Conservation (phyloP, 768 basidiomycete genomes). For the Hemileccinum impolitum region DNA sequence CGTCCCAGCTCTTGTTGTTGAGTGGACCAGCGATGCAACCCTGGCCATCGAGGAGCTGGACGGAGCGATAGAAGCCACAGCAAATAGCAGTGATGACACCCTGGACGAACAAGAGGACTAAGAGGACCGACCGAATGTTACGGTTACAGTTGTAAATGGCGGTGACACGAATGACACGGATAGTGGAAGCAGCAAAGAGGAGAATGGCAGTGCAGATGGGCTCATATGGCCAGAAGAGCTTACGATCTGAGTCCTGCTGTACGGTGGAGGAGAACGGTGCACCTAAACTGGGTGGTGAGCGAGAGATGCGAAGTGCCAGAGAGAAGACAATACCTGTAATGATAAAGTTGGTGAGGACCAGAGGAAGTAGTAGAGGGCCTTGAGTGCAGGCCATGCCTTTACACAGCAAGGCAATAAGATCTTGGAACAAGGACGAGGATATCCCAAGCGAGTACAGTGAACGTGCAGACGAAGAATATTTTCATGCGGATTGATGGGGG, state of each 20-base stretch:
- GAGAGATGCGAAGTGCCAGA: not conserved
- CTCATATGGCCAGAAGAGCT: conserved; percentile 77
- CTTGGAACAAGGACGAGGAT: conserved; percentile 80
- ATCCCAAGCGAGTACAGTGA: conserved; percentile 89
- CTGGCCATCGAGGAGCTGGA: conserved; percentile 68
- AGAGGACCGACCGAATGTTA: conserved; percentile 52
- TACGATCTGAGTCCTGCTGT: conserved; percentile 50
- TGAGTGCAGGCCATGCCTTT: conserved; percentile 71
- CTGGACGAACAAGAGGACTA: conserved; percentile 61
- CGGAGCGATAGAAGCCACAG: conserved; percentile 80
- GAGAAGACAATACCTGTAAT: conserved; percentile 53
- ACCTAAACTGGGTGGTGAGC: conserved; percentile 38
- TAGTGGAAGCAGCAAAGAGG: conserved; percentile 63
- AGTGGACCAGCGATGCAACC: conserved; percentile 86
- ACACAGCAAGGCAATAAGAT: conserved; percentile 67
- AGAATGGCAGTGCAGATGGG: conserved; percentile 83
- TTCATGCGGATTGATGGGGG: conserved; percentile 78
- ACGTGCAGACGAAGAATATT: conserved; percentile 86
- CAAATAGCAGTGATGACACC: conserved; percentile 66
- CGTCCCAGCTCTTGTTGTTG: conserved; percentile 64
- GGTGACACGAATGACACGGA: conserved; percentile 76
- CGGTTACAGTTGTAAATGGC: conserved; percentile 69
- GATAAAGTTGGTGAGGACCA: conserved; percentile 77
- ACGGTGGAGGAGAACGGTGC: conserved; percentile 84
- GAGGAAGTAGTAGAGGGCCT: conserved; percentile 72